Base-by-base conservation (phyloP, 495 filamentous ascomycete species). In the Aspergillus campestris region DNA sequence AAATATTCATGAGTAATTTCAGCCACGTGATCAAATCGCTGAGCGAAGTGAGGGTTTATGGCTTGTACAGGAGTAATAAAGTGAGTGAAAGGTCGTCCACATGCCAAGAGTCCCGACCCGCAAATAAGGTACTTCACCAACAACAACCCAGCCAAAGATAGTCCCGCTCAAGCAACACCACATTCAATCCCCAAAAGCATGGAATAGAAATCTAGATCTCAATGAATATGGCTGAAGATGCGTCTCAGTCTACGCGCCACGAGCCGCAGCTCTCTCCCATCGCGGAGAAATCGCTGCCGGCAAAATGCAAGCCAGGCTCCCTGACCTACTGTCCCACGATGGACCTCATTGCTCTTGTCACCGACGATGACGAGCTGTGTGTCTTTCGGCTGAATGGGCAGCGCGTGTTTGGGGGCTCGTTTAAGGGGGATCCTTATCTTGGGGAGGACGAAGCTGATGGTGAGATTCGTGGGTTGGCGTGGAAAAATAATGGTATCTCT, bases 241-340 rank as follows among this genome's bases (percentile, higher is more conserved):
- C 31, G 12, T 50, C 44, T 34, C 49, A 56, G 27, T 43, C 27
- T 27, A 39, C 27, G 33, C 34, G 24, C 30, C 37, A 45, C 42
- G 41, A 51, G 45, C 66, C 60, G 45, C 65, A 67, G 40, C 61
- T 72, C 51, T 58, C 58, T 2, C 55, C 64, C n/a, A 66, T 78
- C 37, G 74, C 71, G 29, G 77, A 82, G 56, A 81, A 82, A 53
- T 64, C 64, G 38, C 58, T 82, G 11, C 67, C 73, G 15, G 66
- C 72, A 49, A 73, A 70, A 57, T 72, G 80, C 51, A 76, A 80
- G 46, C 50, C 71, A 36, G 62, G 67, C 44, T 72, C 80, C 41
- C 56, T 89, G 29, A 70, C 83, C 11, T 87, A 84, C 62, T 91
- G 87, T 66, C 88, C 89, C 8, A 79, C 79, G 18, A 86, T 91